These are phyloP conservation scores for Solanum lycopersicoides DNA, from an alignment of 257 asterid genomes.

Conservation along the genomic window DNA sequence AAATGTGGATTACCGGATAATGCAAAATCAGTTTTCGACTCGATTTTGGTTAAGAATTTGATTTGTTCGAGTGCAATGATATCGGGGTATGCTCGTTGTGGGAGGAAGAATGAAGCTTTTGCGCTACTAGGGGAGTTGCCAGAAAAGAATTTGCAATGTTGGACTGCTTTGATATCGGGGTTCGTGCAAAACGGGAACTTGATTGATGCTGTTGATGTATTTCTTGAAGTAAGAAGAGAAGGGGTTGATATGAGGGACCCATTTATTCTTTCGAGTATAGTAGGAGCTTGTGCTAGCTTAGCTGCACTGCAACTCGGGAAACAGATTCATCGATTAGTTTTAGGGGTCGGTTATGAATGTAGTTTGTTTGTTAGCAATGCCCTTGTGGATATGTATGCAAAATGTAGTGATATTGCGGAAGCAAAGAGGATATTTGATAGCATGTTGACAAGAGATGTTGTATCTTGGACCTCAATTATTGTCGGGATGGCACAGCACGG, in stretches of 20 bases:
- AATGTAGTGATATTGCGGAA: conserved; percentile 57
- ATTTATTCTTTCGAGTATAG: conserved; percentile 45
- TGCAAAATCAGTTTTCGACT: conserved; percentile 43
- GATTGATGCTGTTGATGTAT: conserved; percentile 38
- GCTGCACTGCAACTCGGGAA: conserved; percentile 51
- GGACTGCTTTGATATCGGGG: conserved; percentile 70
- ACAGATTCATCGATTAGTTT: conserved; percentile 63
- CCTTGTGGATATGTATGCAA: conserved; percentile 76
- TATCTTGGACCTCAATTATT: conserved; percentile 82
- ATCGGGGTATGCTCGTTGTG: conserved; percentile 55
- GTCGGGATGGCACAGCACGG: conserved; percentile 95
- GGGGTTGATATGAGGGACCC: conserved; percentile 39
- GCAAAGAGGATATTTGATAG: conserved; percentile 43
- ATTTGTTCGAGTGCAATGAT: conserved; percentile 66
- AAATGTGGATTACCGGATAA: conserved; percentile 53
- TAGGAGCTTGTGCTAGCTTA: conserved; percentile 52
- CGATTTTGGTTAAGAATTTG: conserved; percentile 34
- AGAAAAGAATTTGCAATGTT: conserved; percentile 29
- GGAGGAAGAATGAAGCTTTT: conserved; percentile 50
- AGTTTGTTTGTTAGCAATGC: conserved; percentile 38
- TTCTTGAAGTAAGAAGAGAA: conserved; percentile 45
- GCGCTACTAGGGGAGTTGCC: conserved; percentile 29
- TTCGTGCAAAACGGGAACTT: conserved; percentile 51
- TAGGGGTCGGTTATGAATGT: conserved; percentile 45
- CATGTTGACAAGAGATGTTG: conserved; percentile 42